These are phyloP conservation scores for Diacronema lutheri DNA, from an alignment of 78 protist genomes.

Conservation along the genomic window DNA sequence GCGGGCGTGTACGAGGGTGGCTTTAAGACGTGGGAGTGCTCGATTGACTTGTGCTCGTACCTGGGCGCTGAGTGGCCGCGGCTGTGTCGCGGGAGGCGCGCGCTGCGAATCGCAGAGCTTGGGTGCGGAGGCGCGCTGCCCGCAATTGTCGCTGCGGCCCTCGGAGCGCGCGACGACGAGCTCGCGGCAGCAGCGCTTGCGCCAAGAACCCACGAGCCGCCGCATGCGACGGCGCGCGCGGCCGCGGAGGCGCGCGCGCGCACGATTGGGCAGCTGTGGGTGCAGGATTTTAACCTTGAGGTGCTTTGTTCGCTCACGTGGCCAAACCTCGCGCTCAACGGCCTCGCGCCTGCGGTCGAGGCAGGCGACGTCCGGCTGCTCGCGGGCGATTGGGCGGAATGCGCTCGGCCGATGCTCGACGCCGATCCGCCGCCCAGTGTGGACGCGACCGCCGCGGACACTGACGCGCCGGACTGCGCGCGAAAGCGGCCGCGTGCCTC, in stretches of 20 bases:
- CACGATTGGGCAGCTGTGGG: too few relatives aligned
- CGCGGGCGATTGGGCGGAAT: neutral
- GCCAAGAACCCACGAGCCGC: too few relatives aligned
- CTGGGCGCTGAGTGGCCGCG: neutral
- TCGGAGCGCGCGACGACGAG: too few relatives aligned
- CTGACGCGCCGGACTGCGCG: too few relatives aligned
- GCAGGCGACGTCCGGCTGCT: neutral
- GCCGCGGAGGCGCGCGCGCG: too few relatives aligned
- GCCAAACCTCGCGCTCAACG: neutral
- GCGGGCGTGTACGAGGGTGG: conserved; percentile 26
- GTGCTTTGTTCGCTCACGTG: neutral
- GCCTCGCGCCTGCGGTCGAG: neutral
- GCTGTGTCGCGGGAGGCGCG: neutral
- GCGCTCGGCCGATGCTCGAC: too few relatives aligned
- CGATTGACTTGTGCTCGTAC: neutral
- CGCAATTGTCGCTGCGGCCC: too few relatives aligned
- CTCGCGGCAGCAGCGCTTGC: too few relatives aligned
- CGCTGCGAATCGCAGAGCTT: neutral
- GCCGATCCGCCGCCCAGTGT: too few relatives aligned
- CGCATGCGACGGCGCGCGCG: too few relatives aligned
- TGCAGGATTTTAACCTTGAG: conserved; percentile 10
- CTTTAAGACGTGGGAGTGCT: conserved; percentile 24
- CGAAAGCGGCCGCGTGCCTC: neutral
- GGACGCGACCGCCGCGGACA: neutral
- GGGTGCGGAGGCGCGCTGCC: conserved; percentile 15